phyloP scores from a whole-genome alignment of 139 green algal species.

The Nannochloris sp. region DNA sequence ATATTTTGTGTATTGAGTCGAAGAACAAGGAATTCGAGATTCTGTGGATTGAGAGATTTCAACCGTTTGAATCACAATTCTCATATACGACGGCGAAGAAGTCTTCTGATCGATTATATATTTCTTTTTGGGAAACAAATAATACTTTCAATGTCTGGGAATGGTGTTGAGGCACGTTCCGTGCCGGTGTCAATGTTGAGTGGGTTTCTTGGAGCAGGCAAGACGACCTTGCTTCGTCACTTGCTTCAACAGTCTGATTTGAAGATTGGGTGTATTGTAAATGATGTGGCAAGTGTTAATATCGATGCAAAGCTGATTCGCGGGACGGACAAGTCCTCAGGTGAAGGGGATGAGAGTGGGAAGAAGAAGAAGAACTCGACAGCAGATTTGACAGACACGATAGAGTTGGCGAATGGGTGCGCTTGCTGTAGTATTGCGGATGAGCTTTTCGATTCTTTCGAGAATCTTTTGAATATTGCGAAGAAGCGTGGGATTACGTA shows the following conservation, averaged over 20 bases:
- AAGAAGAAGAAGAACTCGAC: slow-evolving; percentile 12
- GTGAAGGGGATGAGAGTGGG: too few relatives aligned
- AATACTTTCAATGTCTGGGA: neutral
- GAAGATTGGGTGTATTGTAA: slow-evolving; percentile 91
- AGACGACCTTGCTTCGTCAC: slow-evolving; percentile 82
- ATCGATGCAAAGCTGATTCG: slow-evolving; percentile 88
- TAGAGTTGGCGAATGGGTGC: slow-evolving; percentile 89
- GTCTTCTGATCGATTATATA: too few relatives aligned
- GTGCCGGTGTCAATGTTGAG: slow-evolving; percentile 69
- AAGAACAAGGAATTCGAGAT: too few relatives aligned
- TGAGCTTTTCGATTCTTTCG: slow-evolving; percentile 82
- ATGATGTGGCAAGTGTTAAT: slow-evolving; percentile 86
- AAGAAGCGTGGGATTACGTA: slow-evolving; percentile 62
- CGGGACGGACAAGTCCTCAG: slow-evolving; percentile 9
- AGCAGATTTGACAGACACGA: slow-evolving; percentile 78
- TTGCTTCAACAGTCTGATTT: slow-evolving; percentile 67
- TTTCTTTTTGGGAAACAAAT: too few relatives aligned
- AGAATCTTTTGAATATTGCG: slow-evolving; percentile 65
- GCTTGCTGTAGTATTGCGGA: slow-evolving; percentile 84
- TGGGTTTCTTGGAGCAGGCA: slow-evolving; percentile 75
- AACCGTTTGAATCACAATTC: too few relatives aligned
- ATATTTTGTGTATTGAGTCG: too few relatives aligned
- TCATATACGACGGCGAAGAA: too few relatives aligned
- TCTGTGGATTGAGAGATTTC: too few relatives aligned
- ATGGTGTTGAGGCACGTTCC: neutral